Conservation (phyloP, 2,329 filamentous ascomycete species). For the Chrysosporium queenslandicum region DNA sequence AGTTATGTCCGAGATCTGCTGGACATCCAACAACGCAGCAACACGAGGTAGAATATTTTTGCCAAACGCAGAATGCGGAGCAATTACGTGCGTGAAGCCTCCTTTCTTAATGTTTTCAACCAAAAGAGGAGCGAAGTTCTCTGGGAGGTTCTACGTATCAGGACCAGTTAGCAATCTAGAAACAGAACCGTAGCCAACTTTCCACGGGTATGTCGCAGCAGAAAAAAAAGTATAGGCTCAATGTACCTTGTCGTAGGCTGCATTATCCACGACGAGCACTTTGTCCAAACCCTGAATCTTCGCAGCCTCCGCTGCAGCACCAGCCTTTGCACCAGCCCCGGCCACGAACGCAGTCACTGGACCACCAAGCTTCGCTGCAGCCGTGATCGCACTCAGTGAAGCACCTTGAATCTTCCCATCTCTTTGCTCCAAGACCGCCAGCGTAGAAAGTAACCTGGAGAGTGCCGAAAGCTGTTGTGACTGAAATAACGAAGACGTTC, state of each 20-base stretch:
- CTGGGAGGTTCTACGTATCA: constrained; percentile 61
- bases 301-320: constrained; percentile 69
- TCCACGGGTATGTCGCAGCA: not conserved
- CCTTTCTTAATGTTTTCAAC: constrained; percentile 96
- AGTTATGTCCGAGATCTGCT: constrained; percentile 90
- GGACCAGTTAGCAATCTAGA: not conserved
- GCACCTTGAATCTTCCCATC: constrained; percentile 76
- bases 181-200: not conserved
- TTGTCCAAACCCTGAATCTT: constrained; percentile 88
- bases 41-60: constrained; percentile 90
- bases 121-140: constrained; percentile 87
- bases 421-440: constrained; percentile 85
- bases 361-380: constrained; percentile 77
- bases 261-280: constrained; percentile 78
- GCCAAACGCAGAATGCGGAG: constrained; percentile 87
- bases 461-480: constrained; percentile 45
- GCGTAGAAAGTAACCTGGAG: constrained; percentile 67
- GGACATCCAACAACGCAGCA: constrained; percentile 79
- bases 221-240: not conserved
- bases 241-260: constrained; percentile 76
- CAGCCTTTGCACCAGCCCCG: constrained; percentile 60
- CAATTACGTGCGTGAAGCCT: constrained; percentile 83
- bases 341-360: constrained; percentile 79
- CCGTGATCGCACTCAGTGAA: constrained; percentile 75
- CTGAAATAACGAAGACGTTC: constrained; percentile 27